Evolutionary conservation across 1,139 yeast species (phyloP).

Genomic region (Protomyces macrosporus): DNA sequence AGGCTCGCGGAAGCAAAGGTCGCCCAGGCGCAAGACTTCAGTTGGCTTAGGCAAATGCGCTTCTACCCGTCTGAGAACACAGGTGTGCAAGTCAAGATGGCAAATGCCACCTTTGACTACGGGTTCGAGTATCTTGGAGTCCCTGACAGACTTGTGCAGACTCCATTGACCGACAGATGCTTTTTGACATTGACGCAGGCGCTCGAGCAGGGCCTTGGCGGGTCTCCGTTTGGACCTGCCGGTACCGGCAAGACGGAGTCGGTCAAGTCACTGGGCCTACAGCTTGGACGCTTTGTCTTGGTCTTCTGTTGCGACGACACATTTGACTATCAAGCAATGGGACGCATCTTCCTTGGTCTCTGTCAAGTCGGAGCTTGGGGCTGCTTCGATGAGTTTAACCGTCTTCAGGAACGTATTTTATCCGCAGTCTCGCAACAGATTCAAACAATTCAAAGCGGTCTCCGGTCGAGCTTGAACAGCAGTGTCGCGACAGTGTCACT

Average conservation of each 20-base stretch:
- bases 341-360: constrained; percentile 73
- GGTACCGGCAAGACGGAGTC: constrained; percentile 85
- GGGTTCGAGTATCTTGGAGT: constrained; percentile 83
- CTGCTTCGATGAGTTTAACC: constrained; percentile 91
- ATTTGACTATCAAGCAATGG: constrained; percentile 76
- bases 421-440: constrained; percentile 85
- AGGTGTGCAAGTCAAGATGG: constrained; percentile 49
- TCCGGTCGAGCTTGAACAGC: constrained; percentile 35
- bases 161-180: constrained; percentile 65
- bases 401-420: constrained; percentile 63
- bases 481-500: constrained; percentile 43
- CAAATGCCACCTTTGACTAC: constrained; percentile 51
- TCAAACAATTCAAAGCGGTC: constrained; percentile 60
- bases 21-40: constrained; percentile 35
- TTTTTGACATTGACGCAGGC: constrained; percentile 72
- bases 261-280: constrained; percentile 75
- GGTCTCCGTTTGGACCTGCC: constrained; percentile 93
- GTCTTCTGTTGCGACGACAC: constrained; percentile 90
- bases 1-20: constrained; percentile 35
- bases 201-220: constrained; percentile 68
- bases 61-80: constrained; percentile 39
- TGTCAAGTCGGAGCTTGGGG: constrained; percentile 91
- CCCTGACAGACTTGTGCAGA: constrained; percentile 67
- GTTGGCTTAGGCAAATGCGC: constrained; percentile 53
- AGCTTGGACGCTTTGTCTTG: constrained; percentile 71